Evolutionary conservation across 441 rosid species (phyloP), one percentile per base, ranked within the genome.

Genomic region (Lepidium campestre): DNA sequence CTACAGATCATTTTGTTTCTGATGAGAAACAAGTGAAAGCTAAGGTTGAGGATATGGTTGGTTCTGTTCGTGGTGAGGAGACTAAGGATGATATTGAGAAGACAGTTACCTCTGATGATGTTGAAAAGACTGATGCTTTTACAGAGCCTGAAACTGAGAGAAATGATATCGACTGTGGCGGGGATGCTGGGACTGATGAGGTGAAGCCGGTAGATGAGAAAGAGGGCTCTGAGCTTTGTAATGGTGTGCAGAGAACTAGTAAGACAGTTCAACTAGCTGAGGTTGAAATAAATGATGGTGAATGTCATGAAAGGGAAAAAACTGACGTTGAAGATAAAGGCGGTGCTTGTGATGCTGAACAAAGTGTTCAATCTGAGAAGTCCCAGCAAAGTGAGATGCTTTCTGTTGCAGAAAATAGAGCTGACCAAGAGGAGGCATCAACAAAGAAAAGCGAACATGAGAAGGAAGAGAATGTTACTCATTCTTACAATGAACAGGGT

Each of bases 271-370:
- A n/a, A n/a, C n/a, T n/a, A n/a, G n/a, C n/a, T n/a, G n/a, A n/a
- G n/a, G 11, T 0, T 35, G 34, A 49, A 27, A 19, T 17, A 13
- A 18, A 20, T 6, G 19, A 29, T 29, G 44, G 61, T 17, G 5
- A 37, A 41, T 57, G 68, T n/a, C n/a, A 31, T 64, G 74, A 58
- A 18, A 73, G 18, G 27, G 57, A 19, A 29, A 17, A 9, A 3
- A 9, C 32, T 42, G 56, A 44, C 15, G 57, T 29, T 68, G 73
- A 36, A 62, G 63, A 20, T 54, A 45, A 46, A 5, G 5, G 19
- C 15, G 64, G 29, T 46, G 75, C 14, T 36, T 11, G 6, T 34
- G 59, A 20, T 40, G 22, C 41, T 2, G 57, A 45, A 62, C 69
- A 45, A 50, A 17, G 22, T 17, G 68, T 50, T 57, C 6, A 48